Evolutionary conservation across 768 basidiomycete species (phyloP).

Genomic region (Flagelloscypha sp.): DNA sequence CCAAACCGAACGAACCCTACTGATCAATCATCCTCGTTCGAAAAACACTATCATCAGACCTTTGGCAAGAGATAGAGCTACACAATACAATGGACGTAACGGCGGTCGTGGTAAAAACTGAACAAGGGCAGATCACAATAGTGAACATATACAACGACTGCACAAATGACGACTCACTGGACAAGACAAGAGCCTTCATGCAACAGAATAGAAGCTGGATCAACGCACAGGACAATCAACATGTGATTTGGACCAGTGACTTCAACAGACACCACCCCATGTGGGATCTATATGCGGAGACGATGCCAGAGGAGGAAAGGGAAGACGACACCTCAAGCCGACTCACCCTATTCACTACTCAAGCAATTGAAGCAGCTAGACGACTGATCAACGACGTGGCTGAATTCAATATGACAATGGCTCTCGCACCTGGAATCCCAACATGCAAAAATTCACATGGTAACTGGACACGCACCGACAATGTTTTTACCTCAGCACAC

Average conservation of each 20-base stretch:
- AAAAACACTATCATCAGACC: no score
- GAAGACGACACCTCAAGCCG: conserved; percentile 21
- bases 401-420: conserved; percentile 23
- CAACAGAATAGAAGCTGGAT: neutral
- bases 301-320: no score
- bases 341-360: conserved; percentile 29
- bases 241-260: conserved; percentile 27
- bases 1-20: neutral
- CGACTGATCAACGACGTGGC: conserved; percentile 19
- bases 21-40: no score
- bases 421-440: conserved; percentile 22
- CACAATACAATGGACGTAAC: no score
- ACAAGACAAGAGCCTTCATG: conserved; percentile 1
- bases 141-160: conserved; percentile 19
- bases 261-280: conserved; percentile 34
- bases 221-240: neutral
- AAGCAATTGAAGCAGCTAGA: conserved; percentile 15
- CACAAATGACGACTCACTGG: conserved; percentile 5
- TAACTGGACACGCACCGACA: conserved; percentile 33
- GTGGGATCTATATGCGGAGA: no score
- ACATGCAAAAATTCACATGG: conserved; percentile 25
- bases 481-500: conserved; percentile 26
- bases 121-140: neutral
- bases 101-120: no score
- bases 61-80: no score